Conservation (phyloP, 78 protist genomes). For the Dictyostelium capitatum region DNA sequence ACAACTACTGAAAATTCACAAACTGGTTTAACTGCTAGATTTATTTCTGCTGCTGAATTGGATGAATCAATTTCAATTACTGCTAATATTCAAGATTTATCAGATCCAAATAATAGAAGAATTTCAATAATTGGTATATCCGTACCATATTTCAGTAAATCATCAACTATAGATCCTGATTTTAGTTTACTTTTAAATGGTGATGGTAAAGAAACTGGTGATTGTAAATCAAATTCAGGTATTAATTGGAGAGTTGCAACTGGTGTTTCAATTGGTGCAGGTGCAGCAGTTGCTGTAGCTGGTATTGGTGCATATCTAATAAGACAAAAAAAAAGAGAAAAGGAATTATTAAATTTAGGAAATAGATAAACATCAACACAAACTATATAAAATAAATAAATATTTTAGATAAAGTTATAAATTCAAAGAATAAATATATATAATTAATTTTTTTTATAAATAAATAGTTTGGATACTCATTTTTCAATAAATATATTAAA, state of each 20-base stretch:
- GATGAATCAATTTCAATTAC: background rate
- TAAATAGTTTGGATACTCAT: too few species aligned
- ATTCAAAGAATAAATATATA: too few species aligned
- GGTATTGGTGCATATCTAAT: background rate
- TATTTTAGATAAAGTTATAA: too few species aligned
- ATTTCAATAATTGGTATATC: background rate
- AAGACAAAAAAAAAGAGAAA: background rate
- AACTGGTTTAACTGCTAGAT: background rate
- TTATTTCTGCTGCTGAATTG: background rate
- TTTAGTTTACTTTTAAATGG: conserved; percentile 11
- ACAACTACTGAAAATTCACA: background rate
- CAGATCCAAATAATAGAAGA: background rate
- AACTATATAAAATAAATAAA: too few species aligned
- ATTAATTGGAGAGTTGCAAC: conserved; percentile 9
- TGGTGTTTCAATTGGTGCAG: conserved; percentile 15
- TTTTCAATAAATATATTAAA: too few species aligned
- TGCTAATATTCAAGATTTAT: background rate
- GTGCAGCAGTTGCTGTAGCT: background rate
- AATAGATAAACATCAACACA: too few species aligned
- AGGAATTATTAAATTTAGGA: background rate
- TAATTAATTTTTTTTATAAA: too few species aligned
- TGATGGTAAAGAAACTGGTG: background rate
- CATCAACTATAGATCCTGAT: conserved; percentile 20
- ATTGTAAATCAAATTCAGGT: background rate
- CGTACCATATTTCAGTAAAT: background rate